These are phyloP conservation scores for Boletellus sp. DNA, from an alignment of 768 basidiomycete species.

Conservation along the genomic window DNA sequence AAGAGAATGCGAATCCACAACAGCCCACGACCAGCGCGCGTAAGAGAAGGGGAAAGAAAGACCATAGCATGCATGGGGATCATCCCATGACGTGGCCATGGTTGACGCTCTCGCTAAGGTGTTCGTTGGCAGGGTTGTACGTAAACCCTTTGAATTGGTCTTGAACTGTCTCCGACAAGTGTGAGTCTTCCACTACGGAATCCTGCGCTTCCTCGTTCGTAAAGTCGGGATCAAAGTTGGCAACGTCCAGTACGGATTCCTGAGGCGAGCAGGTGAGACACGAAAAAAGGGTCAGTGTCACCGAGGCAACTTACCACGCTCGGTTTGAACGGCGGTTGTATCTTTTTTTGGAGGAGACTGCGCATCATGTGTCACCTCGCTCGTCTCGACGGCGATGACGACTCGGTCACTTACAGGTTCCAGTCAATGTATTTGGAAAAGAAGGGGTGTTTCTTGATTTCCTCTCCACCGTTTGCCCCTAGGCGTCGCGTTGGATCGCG, in stretches of 20 bases:
- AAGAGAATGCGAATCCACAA: background rate
- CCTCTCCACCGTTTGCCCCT: slow-evolving; percentile 91
- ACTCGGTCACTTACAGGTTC: slow-evolving; percentile 51
- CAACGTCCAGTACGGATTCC: slow-evolving; percentile 93
- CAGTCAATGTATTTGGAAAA: slow-evolving; percentile 94
- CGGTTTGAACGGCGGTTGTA: slow-evolving; percentile 96
- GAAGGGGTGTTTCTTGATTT: slow-evolving; percentile 95
- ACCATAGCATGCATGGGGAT: background rate
- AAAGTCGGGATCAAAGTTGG: slow-evolving; percentile 97
- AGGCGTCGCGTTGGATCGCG: slow-evolving; percentile 84
- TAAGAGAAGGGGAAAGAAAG: too few species aligned
- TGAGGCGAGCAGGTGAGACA: slow-evolving; percentile 24
- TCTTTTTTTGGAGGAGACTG: slow-evolving; percentile 87
- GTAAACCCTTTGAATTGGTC: slow-evolving; percentile 93
- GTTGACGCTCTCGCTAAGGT: slow-evolving; percentile 80
- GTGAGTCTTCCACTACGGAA: slow-evolving; percentile 92
- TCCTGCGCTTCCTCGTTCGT: slow-evolving; percentile 94
- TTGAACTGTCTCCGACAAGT: slow-evolving; percentile 92
- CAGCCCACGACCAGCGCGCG: slow-evolving; percentile 23
- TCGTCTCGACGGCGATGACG: background rate
- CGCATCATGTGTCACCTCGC: slow-evolving; percentile 1
- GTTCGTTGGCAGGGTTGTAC: slow-evolving; percentile 81
- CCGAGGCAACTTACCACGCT: slow-evolving; percentile 64
- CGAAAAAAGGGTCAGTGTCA: background rate
- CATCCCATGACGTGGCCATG: slow-evolving; percentile 42